A percentile compares a stretch with the other conserved stretches of the same genome.
These are phyloP conservation scores for Cladochytrium replicatum DNA, from an alignment of 192 early-diverging fungal genomes.

Conservation along the genomic window DNA sequence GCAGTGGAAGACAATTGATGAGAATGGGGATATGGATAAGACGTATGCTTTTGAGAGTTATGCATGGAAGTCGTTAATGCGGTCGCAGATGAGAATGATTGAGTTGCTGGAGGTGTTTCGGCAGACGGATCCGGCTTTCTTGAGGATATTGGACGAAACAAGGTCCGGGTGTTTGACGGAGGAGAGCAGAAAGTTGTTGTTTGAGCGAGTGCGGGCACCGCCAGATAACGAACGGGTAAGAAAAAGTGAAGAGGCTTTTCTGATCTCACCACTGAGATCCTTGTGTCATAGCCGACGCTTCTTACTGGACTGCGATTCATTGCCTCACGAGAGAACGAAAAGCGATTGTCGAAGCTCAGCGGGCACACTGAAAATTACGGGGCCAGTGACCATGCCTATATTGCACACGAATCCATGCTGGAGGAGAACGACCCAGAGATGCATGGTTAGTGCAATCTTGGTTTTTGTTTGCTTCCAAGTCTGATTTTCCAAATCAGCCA, in stretches of 20 bases:
- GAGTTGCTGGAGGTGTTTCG: conserved; percentile 28
- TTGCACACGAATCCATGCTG: not conserved
- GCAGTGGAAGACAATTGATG: too few species aligned
- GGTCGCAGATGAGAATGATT: conserved; percentile 10
- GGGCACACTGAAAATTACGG: conserved; percentile 3
- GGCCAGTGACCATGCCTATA: conserved; percentile 6
- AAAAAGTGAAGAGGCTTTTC: not conserved
- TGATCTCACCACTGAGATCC: not conserved
- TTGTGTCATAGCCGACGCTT: conserved; percentile 20
- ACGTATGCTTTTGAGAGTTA: not conserved
- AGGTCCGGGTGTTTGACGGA: conserved; percentile 26
- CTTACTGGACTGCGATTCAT: conserved; percentile 20
- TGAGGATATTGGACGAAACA: conserved; percentile 24
- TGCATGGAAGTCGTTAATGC: conserved; percentile 18
- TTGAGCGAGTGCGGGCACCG: not conserved
- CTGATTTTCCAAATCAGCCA: too few species aligned
- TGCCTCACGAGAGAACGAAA: conserved; percentile 18
- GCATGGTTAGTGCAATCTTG: too few species aligned
- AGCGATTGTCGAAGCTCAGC: conserved; percentile 7
- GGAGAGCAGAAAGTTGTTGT: conserved; percentile 9
- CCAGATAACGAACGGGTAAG: not conserved
- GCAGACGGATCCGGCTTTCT: conserved; percentile 28
- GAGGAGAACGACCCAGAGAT: too few species aligned
- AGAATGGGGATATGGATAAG: not conserved
- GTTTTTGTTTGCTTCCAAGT: too few species aligned